Evolutionary conservation across 352 stramenopile genomes (phyloP).

Genomic region (Albugo candida): DNA sequence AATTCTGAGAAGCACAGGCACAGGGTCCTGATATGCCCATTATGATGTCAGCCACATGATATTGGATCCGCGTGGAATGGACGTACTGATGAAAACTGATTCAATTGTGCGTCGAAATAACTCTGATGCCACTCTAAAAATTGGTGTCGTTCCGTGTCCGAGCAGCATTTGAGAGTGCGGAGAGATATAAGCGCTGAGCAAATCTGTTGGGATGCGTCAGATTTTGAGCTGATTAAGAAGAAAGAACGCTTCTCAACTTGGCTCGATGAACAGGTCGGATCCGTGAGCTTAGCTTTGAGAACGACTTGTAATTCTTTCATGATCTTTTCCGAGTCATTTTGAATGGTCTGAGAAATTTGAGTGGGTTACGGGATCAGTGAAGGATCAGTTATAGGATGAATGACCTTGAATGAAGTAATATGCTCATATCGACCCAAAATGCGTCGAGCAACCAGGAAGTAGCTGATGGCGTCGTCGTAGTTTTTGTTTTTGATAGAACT

Average conservation of each 20-base stretch:
- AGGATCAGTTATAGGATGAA: background rate
- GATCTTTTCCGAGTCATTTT: constrained; percentile 71
- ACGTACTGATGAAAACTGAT: constrained; percentile 14
- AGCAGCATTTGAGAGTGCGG: constrained; percentile 41
- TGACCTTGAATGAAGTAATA: constrained; percentile 74
- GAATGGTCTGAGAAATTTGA: constrained; percentile 33
- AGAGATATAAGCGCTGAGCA: constrained; percentile 46
- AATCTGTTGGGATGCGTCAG: constrained; percentile 12
- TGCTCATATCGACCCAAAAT: constrained; percentile 77
- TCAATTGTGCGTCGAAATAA: constrained; percentile 19
- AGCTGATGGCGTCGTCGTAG: constrained; percentile 73
- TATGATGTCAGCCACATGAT: constrained; percentile 36
- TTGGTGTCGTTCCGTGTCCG: constrained; percentile 55
- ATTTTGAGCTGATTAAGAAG: background rate
- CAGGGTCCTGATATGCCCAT: constrained; percentile 5
- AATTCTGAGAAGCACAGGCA: background rate
- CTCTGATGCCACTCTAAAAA: constrained; percentile 69
- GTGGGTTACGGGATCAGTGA: background rate
- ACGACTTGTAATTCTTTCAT: constrained; percentile 51
- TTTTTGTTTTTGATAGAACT: constrained; percentile 76
- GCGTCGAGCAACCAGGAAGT: constrained; percentile 65
- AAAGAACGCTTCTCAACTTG: constrained; percentile 15
- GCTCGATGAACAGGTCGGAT: constrained; percentile 20
- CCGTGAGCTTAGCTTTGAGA: constrained; percentile 32
- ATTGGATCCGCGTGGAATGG: background rate